These are phyloP conservation scores for Ophiocytium majus DNA, from an alignment of 352 stramenopile genomes.

Conservation along the genomic window DNA sequence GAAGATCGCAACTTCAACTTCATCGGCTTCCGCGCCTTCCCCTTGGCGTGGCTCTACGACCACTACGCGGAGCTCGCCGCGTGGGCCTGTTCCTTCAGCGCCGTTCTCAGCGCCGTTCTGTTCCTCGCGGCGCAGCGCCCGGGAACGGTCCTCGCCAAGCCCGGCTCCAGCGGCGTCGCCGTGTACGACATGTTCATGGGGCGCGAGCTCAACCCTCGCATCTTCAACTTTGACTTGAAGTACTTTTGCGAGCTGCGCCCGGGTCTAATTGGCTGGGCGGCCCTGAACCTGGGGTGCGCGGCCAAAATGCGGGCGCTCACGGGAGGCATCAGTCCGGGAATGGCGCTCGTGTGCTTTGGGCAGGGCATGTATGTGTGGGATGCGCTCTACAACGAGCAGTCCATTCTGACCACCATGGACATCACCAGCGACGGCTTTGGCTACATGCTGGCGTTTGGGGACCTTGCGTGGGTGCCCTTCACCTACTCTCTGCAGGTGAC, in stretches of 20 bases:
- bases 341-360: constrained; percentile 76
- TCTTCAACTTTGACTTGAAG: constrained; percentile 73
- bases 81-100: constrained; percentile 63
- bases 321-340: constrained; percentile 65
- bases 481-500: constrained; percentile 74
- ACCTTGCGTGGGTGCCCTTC: constrained; percentile 84
- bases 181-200: constrained; percentile 88
- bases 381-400: constrained; percentile 74
- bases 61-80: constrained; percentile 67
- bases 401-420: constrained; percentile 88
- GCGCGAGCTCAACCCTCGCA: constrained; percentile 78
- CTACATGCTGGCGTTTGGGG: constrained; percentile 85
- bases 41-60: constrained; percentile 60
- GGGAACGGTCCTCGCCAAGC: constrained; percentile 66
- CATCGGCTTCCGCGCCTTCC: constrained; percentile 25
- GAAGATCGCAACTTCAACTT: constrained; percentile 4
- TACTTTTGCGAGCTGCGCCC: constrained; percentile 84
- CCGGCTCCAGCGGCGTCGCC: constrained; percentile 65
- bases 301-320: constrained; percentile 66
- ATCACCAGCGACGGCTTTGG: constrained; percentile 88
- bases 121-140: constrained; percentile 65
- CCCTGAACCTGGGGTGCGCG: constrained; percentile 69
- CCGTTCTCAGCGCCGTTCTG: constrained; percentile 66
- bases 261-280: constrained; percentile 67
- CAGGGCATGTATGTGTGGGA: constrained; percentile 84